Percentiles rank a stretch among this genome's conserved stretches.
Evolutionary conservation across 768 basidiomycete species (phyloP).

Genomic region (Lentinula raphanica): DNA sequence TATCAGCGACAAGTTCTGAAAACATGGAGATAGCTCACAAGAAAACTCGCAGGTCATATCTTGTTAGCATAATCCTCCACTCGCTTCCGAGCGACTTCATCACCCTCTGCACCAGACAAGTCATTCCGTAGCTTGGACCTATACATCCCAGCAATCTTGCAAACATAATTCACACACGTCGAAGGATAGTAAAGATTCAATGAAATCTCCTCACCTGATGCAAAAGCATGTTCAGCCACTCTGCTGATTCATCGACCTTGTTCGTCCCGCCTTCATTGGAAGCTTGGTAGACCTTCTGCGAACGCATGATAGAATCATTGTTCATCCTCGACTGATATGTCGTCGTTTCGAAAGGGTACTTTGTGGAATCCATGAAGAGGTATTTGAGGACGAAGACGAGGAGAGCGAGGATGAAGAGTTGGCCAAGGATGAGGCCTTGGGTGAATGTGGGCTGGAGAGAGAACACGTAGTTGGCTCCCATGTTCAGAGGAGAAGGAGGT

Average conservation of each 20-base stretch:
- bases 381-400: conserved; percentile 84
- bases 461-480: conserved; percentile 59
- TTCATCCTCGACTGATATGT: conserved; percentile 58
- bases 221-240: conserved; percentile 87
- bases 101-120: conserved; percentile 53
- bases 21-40: background rate
- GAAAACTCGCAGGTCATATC: no score
- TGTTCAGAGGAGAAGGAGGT: conserved; percentile 11
- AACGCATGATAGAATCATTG: conserved; percentile 37
- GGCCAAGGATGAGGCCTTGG: conserved; percentile 89
- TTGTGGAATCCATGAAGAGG: conserved; percentile 83
- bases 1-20: background rate
- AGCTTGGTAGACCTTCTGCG: conserved; percentile 24
- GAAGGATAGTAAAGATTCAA: no score
- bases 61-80: no score
- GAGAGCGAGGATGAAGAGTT: conserved; percentile 79
- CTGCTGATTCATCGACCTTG: conserved; percentile 60
- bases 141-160: conserved; percentile 69
- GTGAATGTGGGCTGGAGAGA: conserved; percentile 88
- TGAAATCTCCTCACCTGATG: conserved; percentile 66
- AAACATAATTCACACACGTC: no score
- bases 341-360: conserved; percentile 48
- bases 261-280: conserved; percentile 17
- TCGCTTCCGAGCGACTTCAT: no score
- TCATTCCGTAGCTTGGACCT: conserved; percentile 72